phyloP scores from a whole-genome alignment of 2,329 filamentous ascomycete species.

The Stachybotrys chlorohalonatus region DNA sequence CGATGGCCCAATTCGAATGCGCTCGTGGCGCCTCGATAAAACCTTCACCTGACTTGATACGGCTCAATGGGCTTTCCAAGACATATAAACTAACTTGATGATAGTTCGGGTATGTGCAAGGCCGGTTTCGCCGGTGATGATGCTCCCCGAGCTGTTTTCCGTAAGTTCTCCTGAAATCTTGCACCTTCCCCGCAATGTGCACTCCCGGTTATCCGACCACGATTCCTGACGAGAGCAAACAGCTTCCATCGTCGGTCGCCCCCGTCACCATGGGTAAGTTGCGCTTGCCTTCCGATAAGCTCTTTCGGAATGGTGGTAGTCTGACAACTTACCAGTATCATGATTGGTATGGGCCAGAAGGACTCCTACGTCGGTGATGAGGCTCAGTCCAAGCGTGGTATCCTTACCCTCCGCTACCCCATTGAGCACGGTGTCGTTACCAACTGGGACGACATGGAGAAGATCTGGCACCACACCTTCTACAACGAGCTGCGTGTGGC shows the following conservation, averaged over 20 bases:
- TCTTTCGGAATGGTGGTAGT: conserved; percentile 5
- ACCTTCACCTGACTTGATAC: conserved; percentile 7
- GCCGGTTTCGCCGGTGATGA: conserved; percentile 99
- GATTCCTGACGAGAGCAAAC: conserved; percentile 26
- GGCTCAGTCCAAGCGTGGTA: conserved; percentile 99
- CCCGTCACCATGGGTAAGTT: conserved; percentile 98
- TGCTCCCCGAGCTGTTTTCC: conserved; percentile 99
- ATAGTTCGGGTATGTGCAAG: conserved; percentile 99
- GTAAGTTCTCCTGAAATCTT: conserved; percentile 52
- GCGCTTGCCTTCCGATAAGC: conserved; percentile 1
- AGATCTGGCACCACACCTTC: conserved; percentile 99
- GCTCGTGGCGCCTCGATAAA: background rate
- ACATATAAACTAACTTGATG: conserved; percentile 7
- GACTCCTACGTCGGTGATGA: conserved; percentile 99
- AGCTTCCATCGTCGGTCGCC: conserved; percentile 99
- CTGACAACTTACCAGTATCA: conserved; percentile 61
- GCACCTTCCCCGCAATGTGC: background rate
- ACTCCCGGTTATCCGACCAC: background rate
- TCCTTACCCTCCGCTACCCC: conserved; percentile 97
- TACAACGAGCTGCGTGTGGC: conserved; percentile 99
- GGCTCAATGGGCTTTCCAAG: background rate
- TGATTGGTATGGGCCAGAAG: conserved; percentile 99
- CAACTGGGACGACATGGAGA: conserved; percentile 99
- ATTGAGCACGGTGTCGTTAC: conserved; percentile 99
- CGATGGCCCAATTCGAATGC: background rate